Conservation (phyloP, 2,329 filamentous ascomycete genomes). For the Fusarium sp. region DNA sequence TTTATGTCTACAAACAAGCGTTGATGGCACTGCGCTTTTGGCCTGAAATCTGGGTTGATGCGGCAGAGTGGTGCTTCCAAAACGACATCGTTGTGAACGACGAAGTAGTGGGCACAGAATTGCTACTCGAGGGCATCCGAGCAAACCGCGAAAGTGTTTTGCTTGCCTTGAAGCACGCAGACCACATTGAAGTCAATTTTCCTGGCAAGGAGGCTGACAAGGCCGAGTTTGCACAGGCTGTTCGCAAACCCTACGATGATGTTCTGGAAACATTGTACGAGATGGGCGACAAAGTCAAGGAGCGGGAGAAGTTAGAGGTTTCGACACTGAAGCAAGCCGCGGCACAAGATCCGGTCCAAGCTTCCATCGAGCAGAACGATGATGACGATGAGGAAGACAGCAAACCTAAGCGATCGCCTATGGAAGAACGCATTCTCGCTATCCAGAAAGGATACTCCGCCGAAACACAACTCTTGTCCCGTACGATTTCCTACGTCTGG, state of each 20-base stretch:
- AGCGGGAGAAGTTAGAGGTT: slow-evolving; percentile 69
- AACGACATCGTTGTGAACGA: slow-evolving; percentile 75
- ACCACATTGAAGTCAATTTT: slow-evolving; percentile 84
- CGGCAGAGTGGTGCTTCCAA: slow-evolving; percentile 89
- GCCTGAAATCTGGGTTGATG: slow-evolving; percentile 96
- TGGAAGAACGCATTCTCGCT: slow-evolving; percentile 71
- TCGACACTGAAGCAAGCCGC: slow-evolving; percentile 66
- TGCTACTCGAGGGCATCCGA: slow-evolving; percentile 82
- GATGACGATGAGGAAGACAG: slow-evolving; percentile 60
- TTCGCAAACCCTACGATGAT: slow-evolving; percentile 85
- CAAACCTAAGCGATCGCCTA: slow-evolving; percentile 62
- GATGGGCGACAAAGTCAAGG: slow-evolving; percentile 78
- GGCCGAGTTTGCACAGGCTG: slow-evolving; percentile 79
- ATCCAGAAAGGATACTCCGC: slow-evolving; percentile 75
- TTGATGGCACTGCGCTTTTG: slow-evolving; percentile 94
- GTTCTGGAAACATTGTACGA: slow-evolving; percentile 90
- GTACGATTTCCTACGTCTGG: slow-evolving; percentile 92
- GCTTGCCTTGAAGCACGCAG: slow-evolving; percentile 88
- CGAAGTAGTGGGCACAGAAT: slow-evolving; percentile 73
- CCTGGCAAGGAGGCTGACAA: slow-evolving; percentile 82
- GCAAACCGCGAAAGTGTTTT: slow-evolving; percentile 96
- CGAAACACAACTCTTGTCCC: slow-evolving; percentile 81
- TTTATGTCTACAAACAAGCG: slow-evolving; percentile 94
- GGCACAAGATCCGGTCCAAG: slow-evolving; percentile 51
- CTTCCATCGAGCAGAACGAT: slow-evolving; percentile 58